phyloP scores from a whole-genome alignment of 179 eudicot species.

The Amaranthus tricolor region DNA sequence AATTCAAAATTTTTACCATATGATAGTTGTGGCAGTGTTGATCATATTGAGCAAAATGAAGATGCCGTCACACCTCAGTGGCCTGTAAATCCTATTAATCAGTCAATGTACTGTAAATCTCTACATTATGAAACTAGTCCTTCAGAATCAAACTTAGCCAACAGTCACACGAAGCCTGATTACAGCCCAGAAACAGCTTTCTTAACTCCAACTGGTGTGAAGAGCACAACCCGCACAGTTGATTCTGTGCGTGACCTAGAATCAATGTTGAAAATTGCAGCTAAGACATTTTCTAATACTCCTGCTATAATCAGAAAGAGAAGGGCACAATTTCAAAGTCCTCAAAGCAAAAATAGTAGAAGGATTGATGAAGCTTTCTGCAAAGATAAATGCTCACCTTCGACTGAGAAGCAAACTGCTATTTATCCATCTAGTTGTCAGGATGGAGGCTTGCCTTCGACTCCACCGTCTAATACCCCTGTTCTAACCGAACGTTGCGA shows the following conservation, averaged over 20 bases:
- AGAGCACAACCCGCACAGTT: conserved; percentile 28
- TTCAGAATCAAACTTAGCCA: conserved; percentile 33
- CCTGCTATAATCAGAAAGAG: conserved; percentile 93
- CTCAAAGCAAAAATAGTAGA: conserved; percentile 31
- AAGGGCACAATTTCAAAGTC: conserved; percentile 38
- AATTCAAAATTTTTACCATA: conserved; percentile 23
- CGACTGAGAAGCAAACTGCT: conserved; percentile 21
- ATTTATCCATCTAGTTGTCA: conserved; percentile 32
- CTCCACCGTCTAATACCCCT: conserved; percentile 34
- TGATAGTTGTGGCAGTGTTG: conserved; percentile 30
- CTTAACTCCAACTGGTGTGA: conserved; percentile 75
- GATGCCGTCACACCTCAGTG: conserved; percentile 31
- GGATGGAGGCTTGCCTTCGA: conserved; percentile 33
- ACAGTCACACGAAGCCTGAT: conserved; percentile 28
- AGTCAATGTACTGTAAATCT: conserved; percentile 61
- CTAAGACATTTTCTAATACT: conserved; percentile 75
- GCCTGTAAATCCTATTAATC: conserved; percentile 33
- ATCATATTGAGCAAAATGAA: conserved; percentile 31
- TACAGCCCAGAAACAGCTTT: conserved; percentile 33
- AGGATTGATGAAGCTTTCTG: conserved; percentile 31
- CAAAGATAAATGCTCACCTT: conserved; percentile 25
- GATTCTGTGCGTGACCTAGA: conserved; percentile 53
- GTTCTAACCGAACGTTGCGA: conserved; percentile 27
- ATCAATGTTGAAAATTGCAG: conserved; percentile 74
- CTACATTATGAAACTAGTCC: conserved; percentile 42